Evolutionary conservation across 495 filamentous ascomycete genomes (phyloP), one percentile per base, ranked within the genome.

Genomic region (Hypoxylon crocopeplum): DNA sequence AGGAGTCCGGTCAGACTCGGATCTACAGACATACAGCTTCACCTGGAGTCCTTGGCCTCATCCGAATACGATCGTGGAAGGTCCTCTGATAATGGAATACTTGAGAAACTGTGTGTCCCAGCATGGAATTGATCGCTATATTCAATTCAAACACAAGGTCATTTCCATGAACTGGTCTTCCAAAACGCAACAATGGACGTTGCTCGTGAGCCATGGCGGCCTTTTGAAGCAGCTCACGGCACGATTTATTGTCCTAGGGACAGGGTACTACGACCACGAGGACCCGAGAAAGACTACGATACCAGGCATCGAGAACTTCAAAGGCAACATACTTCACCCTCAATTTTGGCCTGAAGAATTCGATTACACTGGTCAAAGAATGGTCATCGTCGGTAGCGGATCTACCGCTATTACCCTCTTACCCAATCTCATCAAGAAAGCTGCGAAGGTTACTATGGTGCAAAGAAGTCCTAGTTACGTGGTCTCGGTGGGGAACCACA

Each of bases 231-330:
- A 68, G 6, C 66, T 82, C 55, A 79, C 69, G 34, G 73, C 83
- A 5, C 77, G 77, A 12, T 89, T 86, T 68, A 39, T 90, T 32
- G 72, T 90, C 47, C 69, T 83, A 48, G 82, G 82, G 59, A 86
- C 83, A 0, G 88, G 88, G 10, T 91, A 90, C 69, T 88, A 86
- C 62, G 80, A 86, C 67, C 89, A 91, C 73, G 67, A 83, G 8
- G 68, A 80, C 49, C 81, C 87, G 0, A 58, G 86, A 29, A 54
- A 82, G 34, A 67, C 79, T 3, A 65, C 65, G 7, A 91, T 89
- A 41, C 85, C 85, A 0, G 84, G 84, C 2, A 65, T 89, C 24
- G 79, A 82, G 0, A 69, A 69, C 24, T 89, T 88, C 70, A 69
- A 75, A 40, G 85, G 86, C 24, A 59, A 71, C 15, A 71, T 81